Base-by-base conservation (phyloP, 495 filamentous ascomycete species). In the Talaromyces nanjingensis region DNA sequence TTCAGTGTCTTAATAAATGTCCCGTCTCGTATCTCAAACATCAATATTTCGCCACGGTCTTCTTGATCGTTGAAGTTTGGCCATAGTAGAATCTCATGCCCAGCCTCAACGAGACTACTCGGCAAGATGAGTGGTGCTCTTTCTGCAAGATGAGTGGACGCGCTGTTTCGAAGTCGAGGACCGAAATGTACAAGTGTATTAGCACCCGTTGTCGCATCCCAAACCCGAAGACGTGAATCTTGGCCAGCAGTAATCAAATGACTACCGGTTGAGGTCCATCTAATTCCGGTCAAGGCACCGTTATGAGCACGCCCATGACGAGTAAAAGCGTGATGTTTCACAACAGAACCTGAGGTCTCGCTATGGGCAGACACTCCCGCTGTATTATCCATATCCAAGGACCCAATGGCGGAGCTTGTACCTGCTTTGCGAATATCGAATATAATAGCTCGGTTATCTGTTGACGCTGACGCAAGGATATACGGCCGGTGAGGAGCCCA, bases 181-280 rank as follows among this genome's bases (percentile, higher is more conserved):
- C 91, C 91, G 66, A 96, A 96, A 73, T 86, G 92, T 0, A 85
- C 90, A 2, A 96, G 80, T 1, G 88, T 92, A 68, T 97, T 96
- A 7, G 86, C 89, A 12, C 92, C 91, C 0, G 87, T 89, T 0
- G 77, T 77, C 14, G 88, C 83, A 72, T 94, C 83, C 93, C 92
- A 96, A 3, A 96, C 90, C 3, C 92, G 83, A 56, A 97, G 87
- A 8, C 88, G 83, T 42, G 89, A 76, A 69, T 97, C 93, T 61
- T 91, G 89, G 5, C 93, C 92, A 1, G 87, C 81, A 6, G 90
- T 91, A 24, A 97, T 79, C 14, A 97, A 76, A 63, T 88, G 83
- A 14, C 72, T 73, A 7, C 92, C 91, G 73, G 88, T 85, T 57
- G 91, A 86, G 7, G 89, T 91, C 91, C 91, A 97, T 0, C 86